Evolutionary conservation across 495 filamentous ascomycete genomes (phyloP).

Genomic region (Aspergillus carlsbadensis): DNA sequence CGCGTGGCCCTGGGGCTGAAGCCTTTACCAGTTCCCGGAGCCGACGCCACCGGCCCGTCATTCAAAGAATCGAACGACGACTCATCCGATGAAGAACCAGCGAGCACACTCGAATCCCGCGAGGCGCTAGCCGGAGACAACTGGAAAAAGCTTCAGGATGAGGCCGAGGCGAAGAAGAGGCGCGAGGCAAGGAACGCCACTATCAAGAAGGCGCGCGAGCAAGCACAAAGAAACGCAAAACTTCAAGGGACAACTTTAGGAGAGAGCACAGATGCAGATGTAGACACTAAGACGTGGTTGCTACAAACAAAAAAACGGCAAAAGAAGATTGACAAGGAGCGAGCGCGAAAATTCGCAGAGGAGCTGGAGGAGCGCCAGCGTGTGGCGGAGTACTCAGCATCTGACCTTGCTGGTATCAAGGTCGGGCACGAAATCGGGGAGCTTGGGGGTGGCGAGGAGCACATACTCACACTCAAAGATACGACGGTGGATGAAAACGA

Average conservation of each 20-base stretch:
- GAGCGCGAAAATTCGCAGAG: constrained; percentile 66
- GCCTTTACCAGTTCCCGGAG: constrained; percentile 79
- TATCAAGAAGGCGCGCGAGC: constrained; percentile 86
- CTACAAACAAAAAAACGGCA: constrained; percentile 83
- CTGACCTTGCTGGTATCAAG: constrained; percentile 84
- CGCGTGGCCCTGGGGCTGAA: constrained; percentile 87
- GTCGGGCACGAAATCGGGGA: constrained; percentile 80
- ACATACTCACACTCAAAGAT: constrained; percentile 89
- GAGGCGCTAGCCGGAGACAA: constrained; percentile 75
- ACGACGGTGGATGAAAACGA: constrained; percentile 81
- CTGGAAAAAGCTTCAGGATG: constrained; percentile 64
- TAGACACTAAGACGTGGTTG: constrained; percentile 84
- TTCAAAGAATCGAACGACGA: constrained; percentile 57
- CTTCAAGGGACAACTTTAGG: constrained; percentile 81
- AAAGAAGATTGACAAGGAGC: constrained; percentile 81
- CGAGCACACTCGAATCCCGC: constrained; percentile 76
- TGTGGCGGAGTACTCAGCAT: constrained; percentile 65
- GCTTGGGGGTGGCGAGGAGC: constrained; percentile 74
- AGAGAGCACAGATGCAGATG: constrained; percentile 57
- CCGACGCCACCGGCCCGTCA: constrained; percentile 48
- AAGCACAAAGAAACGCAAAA: constrained; percentile 68
- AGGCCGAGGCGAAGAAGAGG: constrained; percentile 63
- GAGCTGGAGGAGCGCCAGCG: constrained; percentile 69
- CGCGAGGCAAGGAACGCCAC: constrained; percentile 75
- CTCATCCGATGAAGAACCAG: constrained; percentile 55